Evolutionary conservation across 257 asterid species (phyloP).

Genomic region (Galeopsis tetrahit): DNA sequence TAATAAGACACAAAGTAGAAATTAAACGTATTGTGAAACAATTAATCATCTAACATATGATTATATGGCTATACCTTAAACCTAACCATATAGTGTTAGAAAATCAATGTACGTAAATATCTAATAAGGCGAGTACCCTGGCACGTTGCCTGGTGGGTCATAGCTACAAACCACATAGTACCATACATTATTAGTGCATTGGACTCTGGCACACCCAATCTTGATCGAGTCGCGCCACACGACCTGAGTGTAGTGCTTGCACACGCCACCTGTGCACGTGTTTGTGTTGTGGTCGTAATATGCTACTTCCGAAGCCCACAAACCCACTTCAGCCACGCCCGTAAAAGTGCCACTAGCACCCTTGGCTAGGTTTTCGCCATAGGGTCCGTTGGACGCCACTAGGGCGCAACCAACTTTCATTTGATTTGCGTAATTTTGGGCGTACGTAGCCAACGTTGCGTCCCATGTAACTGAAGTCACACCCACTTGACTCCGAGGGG

Average conservation of each 20-base stretch:
- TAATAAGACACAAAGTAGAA: conserved; percentile 21
- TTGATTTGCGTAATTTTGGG: conserved; percentile 45
- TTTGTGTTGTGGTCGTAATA: conserved; percentile 39
- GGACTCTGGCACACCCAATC: conserved; percentile 54
- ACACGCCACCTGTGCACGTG: conserved; percentile 42
- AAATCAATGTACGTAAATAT: too few relatives aligned
- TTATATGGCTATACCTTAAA: not conserved
- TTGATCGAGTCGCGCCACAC: conserved; percentile 53
- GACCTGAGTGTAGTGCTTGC: conserved; percentile 66
- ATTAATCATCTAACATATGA: not conserved
- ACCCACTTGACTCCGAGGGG: conserved; percentile 46
- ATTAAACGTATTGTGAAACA: conserved; percentile 39
- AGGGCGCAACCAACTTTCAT: conserved; percentile 38
- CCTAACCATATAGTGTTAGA: too few relatives aligned
- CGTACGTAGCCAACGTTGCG: conserved; percentile 43
- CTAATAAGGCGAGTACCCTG: conserved; percentile 52
- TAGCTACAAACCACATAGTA: conserved; percentile 55
- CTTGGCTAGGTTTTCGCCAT: conserved; percentile 67
- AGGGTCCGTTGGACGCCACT: conserved; percentile 51
- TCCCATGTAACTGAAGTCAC: conserved; percentile 45
- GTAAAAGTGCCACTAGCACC: conserved; percentile 45
- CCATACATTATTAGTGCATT: conserved; percentile 48
- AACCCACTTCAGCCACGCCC: conserved; percentile 33
- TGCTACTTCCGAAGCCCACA: conserved; percentile 48
- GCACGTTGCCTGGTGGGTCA: conserved; percentile 60